Evolutionary conservation across 257 asterid genomes (phyloP).

Genomic region (Capsicum rhomboideum): DNA sequence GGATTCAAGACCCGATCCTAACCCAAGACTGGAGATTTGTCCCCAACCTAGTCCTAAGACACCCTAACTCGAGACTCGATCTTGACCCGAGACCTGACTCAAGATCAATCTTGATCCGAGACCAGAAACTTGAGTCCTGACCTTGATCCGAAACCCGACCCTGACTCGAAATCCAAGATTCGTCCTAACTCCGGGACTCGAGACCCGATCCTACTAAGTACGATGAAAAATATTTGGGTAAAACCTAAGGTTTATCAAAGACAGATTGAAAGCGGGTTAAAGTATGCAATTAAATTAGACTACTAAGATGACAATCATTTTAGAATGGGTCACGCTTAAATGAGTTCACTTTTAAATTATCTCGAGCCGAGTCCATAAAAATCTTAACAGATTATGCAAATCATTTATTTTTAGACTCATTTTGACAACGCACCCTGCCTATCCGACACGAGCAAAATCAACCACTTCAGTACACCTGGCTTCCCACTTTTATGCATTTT

Average conservation of each 20-base stretch:
- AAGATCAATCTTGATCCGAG: neutral
- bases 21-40: no score
- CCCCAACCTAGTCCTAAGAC: no score
- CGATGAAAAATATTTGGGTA: neutral
- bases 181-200: no score
- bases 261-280: neutral
- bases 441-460: neutral
- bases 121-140: no score
- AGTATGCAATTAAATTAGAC: neutral
- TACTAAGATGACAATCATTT: neutral
- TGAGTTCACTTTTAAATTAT: neutral
- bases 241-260: neutral
- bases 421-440: neutral
- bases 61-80: neutral
- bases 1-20: neutral
- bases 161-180: neutral
- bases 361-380: neutral
- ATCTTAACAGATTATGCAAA: accelerated
- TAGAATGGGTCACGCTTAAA: neutral
- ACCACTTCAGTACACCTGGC: neutral
- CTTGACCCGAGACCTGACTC: no score
- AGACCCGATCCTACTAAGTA: neutral
- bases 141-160: no score
- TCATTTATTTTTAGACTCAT: neutral
- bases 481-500: neutral